Base-by-base conservation (phyloP, 2,329 filamentous ascomycete genomes). In the Aspergillus transmontanensis region DNA sequence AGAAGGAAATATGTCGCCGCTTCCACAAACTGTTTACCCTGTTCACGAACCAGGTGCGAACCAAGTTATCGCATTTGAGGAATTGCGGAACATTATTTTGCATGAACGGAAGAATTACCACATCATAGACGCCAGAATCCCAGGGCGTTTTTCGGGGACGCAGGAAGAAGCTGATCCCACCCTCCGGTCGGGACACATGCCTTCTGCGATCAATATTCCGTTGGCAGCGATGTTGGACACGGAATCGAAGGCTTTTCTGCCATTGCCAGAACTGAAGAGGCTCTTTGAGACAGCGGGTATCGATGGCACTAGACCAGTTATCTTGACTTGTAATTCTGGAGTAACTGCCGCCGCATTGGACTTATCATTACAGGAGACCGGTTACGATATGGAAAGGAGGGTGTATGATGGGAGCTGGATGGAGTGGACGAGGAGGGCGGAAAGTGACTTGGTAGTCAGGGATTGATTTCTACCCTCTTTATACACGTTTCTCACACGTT, bases 371-470 rank as follows among this genome's bases (percentile, higher is more conserved):
- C 32, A 60, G 19, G 53, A 63, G 43, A 64, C 66, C 16, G 71
- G 71, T 0, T 69, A 69, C 26, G 43, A 28, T 12, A 69, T 66
- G 57, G 23, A 54, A 23, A 63, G 61, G 41, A 64, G 71, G 60
- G 34, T 75, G 12, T 75, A 75, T 59, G 73, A 75, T 69, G 73
- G 73, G 21, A 75, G 73, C 45, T 75, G 73, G 73, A 70, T 66
- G 61, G 73, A 75, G 55, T 75, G 73, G 73, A 67, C 62, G 14
- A 57, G 66, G 5, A 64, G 68, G 54, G 72, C 64, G 10, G 65
- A 64, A 11, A 45, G 63, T 11, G 62, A 53, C 30, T 48, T 67
- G 56, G 59, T 69, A 23, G 59, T 41, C 2, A 36, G 6, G 19
- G 59, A 54, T 23, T 54, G 12, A 36, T 16, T 32, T n/a, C 16